Conservation (phyloP, 2,329 filamentous ascomycete species). For the Alternaria infectoria region DNA sequence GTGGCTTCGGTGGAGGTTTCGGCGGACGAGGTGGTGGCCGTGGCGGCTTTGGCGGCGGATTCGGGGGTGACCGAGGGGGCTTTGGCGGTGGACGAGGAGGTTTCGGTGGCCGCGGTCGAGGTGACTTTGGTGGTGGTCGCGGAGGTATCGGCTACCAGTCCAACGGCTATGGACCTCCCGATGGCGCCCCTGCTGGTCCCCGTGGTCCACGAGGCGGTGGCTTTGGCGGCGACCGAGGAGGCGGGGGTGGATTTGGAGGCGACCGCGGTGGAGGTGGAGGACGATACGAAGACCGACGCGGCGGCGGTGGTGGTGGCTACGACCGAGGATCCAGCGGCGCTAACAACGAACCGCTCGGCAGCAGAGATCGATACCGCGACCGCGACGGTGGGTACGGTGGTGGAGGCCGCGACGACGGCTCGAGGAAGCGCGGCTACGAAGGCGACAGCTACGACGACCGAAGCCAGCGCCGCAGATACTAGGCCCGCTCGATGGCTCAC, state of each 20-base stretch:
- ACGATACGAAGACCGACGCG: slow-evolving; percentile 20
- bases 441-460: slow-evolving; percentile 81
- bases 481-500: slow-evolving; percentile 30
- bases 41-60: slow-evolving; percentile 55
- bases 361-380: slow-evolving; percentile 56
- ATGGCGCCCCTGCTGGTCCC: slow-evolving; percentile 57
- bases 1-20: slow-evolving; percentile 51
- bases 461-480: slow-evolving; percentile 67
- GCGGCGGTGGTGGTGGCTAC: slow-evolving; percentile 24
- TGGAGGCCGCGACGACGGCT: slow-evolving; percentile 48
- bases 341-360: slow-evolving; percentile 82
- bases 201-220: slow-evolving; percentile 51
- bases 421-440: slow-evolving; percentile 62
- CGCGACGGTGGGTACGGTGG: slow-evolving; percentile 31
- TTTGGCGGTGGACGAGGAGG: slow-evolving; percentile 48
- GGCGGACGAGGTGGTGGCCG: slow-evolving; percentile 53
- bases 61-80: slow-evolving; percentile 48
- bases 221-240: slow-evolving; percentile 43
- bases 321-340: slow-evolving; percentile 67
- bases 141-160: slow-evolving; percentile 54
- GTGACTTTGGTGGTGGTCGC: slow-evolving; percentile 48
- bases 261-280: slow-evolving; percentile 34
- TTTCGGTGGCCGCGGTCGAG: slow-evolving; percentile 38
- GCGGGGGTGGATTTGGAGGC: slow-evolving; percentile 37
- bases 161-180: slow-evolving; percentile 52